Base-by-base conservation (phyloP, 2,329 filamentous ascomycete genomes). In the Thyridium curvatum region DNA sequence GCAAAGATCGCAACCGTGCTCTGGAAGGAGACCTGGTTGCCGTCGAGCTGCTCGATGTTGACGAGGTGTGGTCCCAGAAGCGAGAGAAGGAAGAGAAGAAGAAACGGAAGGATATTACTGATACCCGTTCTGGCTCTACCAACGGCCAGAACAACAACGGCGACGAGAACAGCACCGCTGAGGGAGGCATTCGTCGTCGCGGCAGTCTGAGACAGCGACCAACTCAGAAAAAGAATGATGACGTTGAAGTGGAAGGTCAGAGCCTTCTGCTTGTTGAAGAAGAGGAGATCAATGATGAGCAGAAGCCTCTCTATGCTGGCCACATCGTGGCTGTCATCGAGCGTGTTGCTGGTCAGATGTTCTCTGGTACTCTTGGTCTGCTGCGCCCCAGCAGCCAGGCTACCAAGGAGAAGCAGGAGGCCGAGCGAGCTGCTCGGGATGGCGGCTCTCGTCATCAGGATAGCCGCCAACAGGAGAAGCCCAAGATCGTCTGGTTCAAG, bases 401-500 rank as follows among this genome's bases (percentile, higher is more conserved):
- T 37, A 98, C 93, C 41, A 98, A 97, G 70, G 93, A 98, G 71
- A 97, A 97, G 71, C 93, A 98, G 62, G 93, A 98, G 62, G 93
- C 93, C 33, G 93, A 98, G 70, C 82, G 93, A 46, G 84, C 86
- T 49, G 89, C 90, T 52, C 83, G 91, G 51, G 91, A 97, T 59
- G 91, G 90, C 46, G 75, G 71, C 48, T 66, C 68, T 39, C 82
- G 84, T 46, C 77, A 82, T 38, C 82, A 93, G 48, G 86, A 90
- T 45, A 82, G 84, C 48, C 86, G 90, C 39, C 79, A 86, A 46
- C 89, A 94, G 59, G 93, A 98, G 48, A 96, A 96, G 68, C 93
- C 93, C 46, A 98, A 98, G 80, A 98, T 98, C 65, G 93, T 98
- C 32, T 98, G 93, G 93, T 98, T 98, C 72, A 98, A 98, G 73